Evolutionary conservation across 1,284 basidiomycete species (phyloP).

Genomic region (Cutaneotrichosporon sp.): DNA sequence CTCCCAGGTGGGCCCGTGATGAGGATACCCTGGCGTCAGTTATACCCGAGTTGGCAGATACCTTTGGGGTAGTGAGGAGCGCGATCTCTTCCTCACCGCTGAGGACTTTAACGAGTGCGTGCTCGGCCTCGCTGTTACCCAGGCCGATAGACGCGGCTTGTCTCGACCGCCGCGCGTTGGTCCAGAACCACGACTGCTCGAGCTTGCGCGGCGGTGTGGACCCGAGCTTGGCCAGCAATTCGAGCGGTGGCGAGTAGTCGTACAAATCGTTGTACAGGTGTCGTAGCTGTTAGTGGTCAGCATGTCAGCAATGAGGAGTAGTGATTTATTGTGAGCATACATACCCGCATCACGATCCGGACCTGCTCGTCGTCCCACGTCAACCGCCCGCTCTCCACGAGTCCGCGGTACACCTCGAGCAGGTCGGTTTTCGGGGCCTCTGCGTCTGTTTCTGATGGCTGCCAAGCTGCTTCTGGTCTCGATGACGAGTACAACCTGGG

Average conservation of each 20-base stretch:
- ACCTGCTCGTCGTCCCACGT: constrained; percentile 66
- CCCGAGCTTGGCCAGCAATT: constrained; percentile 44
- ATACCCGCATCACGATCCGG: constrained; percentile 63
- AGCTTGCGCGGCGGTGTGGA: constrained; percentile 35
- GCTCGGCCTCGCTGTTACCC: constrained; percentile 25
- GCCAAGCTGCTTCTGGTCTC: neutral
- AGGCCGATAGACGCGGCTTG: constrained; percentile 7
- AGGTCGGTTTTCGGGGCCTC: constrained; percentile 47
- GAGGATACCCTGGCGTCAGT: constrained; percentile 51
- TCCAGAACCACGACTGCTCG: constrained; percentile 15
- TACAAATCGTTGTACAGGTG: constrained; percentile 42
- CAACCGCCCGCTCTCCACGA: constrained; percentile 59
- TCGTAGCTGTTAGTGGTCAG: constrained; percentile 37
- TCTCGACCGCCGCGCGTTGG: neutral
- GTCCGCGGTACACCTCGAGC: constrained; percentile 57
- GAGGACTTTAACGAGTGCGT: constrained; percentile 58
- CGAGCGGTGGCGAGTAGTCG: constrained; percentile 48
- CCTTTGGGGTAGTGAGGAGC: constrained; percentile 62
- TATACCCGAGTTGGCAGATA: constrained; percentile 27
- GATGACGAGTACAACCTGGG: neutral
- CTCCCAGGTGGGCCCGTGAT: constrained; percentile 59
- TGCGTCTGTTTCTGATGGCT: neutral
- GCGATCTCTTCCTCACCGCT: constrained; percentile 64
- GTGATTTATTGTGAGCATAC: constrained; percentile 21
- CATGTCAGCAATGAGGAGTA: neutral